These are phyloP conservation scores for Pythium coloratum DNA, from an alignment of 352 stramenopile genomes.

Conservation along the genomic window DNA sequence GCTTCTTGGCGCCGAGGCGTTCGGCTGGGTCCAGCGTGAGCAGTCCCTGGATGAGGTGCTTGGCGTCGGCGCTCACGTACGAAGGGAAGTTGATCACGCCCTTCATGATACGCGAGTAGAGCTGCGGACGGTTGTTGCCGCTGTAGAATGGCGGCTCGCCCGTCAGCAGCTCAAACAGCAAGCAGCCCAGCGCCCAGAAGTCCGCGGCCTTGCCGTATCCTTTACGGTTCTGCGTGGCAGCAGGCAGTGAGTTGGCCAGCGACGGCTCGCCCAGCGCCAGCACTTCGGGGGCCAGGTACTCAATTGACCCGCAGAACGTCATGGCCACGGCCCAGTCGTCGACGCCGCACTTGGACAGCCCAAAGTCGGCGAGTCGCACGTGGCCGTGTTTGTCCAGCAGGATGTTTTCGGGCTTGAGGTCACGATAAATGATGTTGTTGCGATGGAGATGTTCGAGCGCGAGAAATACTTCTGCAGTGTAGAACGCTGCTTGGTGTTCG, in stretches of 20 bases:
- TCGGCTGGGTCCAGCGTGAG: constrained; percentile 53
- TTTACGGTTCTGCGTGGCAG: constrained; percentile 19
- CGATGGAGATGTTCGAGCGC: constrained; percentile 76
- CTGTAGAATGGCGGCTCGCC: constrained; percentile 86
- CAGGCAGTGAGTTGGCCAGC: constrained; percentile 14
- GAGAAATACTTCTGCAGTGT: constrained; percentile 85
- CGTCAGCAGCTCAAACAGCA: constrained; percentile 91
- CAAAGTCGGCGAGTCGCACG: constrained; percentile 90
- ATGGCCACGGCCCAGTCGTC: constrained; percentile 61
- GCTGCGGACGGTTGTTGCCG: constrained; percentile 51
- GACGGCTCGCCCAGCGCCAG: constrained; percentile 47
- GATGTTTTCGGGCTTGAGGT: constrained; percentile 93
- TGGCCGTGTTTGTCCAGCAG: constrained; percentile 86
- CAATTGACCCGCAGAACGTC: constrained; percentile 88
- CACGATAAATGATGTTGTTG: constrained; percentile 82
- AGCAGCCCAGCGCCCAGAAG: constrained; percentile 84
- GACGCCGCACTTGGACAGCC: constrained; percentile 74
- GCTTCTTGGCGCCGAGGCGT: constrained; percentile 50
- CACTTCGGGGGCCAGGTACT: constrained; percentile 87
- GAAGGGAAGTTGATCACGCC: constrained; percentile 47
- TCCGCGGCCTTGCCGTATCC: constrained; percentile 89
- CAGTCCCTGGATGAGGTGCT: constrained; percentile 51
- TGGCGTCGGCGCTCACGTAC: constrained; percentile 49
- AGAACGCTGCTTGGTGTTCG: constrained; percentile 84
- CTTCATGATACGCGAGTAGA: constrained; percentile 67